phyloP scores from a whole-genome alignment of 306 rosid species.

The Rubus parviflorus region DNA sequence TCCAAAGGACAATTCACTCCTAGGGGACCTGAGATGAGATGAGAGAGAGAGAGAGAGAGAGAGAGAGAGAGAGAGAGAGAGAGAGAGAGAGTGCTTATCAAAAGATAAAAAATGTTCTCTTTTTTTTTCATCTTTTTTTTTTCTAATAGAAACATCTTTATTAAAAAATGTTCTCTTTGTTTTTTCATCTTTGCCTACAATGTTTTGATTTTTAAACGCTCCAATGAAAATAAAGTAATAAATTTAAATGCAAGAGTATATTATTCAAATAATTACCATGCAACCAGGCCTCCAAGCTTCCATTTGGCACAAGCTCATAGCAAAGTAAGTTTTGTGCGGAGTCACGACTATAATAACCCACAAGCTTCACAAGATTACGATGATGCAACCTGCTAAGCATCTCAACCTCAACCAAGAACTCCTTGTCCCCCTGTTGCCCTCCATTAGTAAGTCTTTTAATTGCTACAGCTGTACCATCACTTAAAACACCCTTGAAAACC shows the following conservation, averaged over 20 bases:
- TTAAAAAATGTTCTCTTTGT: neutral
- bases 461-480: conserved; percentile 94
- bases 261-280: conserved; percentile 63
- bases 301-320: conserved; percentile 97
- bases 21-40: conserved; percentile 62
- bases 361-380: conserved; percentile 92
- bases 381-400: conserved; percentile 99
- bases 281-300: conserved; percentile 99
- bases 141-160: too few species aligned
- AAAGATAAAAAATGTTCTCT: neutral
- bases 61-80: neutral
- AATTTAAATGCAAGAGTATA: conserved; percentile 13
- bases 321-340: conserved; percentile 90
- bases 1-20: conserved; percentile 96
- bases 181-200: neutral
- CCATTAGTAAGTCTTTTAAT: conserved; percentile 92
- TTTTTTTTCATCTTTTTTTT: neutral
- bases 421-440: conserved; percentile 95
- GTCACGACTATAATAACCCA: conserved; percentile 82
- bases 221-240: neutral
- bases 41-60: neutral
- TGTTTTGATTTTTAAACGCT: neutral
- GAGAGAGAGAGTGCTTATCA: too few species aligned
- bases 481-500: conserved; percentile 88
- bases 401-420: conserved; percentile 91